Evolutionary conservation across 768 basidiomycete species (phyloP), one percentile per base, ranked within the genome.

Genomic region (Amanita thiersii): DNA sequence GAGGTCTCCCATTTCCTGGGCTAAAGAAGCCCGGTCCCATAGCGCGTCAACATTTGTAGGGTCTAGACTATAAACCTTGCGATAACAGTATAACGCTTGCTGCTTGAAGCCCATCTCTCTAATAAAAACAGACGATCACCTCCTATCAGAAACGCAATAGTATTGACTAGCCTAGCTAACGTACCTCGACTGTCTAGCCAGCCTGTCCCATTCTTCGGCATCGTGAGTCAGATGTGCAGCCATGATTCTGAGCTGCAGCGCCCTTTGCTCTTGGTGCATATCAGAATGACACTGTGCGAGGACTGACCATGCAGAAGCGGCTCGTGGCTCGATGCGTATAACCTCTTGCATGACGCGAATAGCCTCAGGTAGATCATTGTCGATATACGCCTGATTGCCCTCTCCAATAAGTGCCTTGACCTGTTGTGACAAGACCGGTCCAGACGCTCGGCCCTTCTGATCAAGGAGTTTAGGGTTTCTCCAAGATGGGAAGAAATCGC

Each of bases 51-150:
- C 75, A 49, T 97, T 92, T 5, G 72, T 69, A 1, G 87, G 85
- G 54, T 94, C 83, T 17, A 86, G 65, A 44, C 72, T 78, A 51
- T 82, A 74, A 1, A 86, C 76, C 55, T 96, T 93, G 0, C 83
- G 71, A 55, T 86, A 88, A 55, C 94, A 98, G 55, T 97, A 97
- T 25, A 96, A 57, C 2, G 90, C 88, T 59, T 97, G 91, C 45
- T 91, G 85, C 33, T 77, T 72, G 46, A 78, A 79, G 1, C 84
- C 86, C 18, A 79, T 56, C 10, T 78, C 77, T 49, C 89, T 81
- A 46, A 0, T 32, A 18, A 37, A 23, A 8, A 37, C 33, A 39
- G 34, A 14, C 26, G 20, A 29, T 2, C 9, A 15, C 5, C 10
- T 5, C 40, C 34, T 33, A 5, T 1, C 31, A 7, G 19, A 19